A percentile compares a stretch with the other conserved stretches of the same genome.
These are phyloP conservation scores for Monosporozyma aquatica DNA, from an alignment of 805 yeast species.

Conservation along the genomic window DNA sequence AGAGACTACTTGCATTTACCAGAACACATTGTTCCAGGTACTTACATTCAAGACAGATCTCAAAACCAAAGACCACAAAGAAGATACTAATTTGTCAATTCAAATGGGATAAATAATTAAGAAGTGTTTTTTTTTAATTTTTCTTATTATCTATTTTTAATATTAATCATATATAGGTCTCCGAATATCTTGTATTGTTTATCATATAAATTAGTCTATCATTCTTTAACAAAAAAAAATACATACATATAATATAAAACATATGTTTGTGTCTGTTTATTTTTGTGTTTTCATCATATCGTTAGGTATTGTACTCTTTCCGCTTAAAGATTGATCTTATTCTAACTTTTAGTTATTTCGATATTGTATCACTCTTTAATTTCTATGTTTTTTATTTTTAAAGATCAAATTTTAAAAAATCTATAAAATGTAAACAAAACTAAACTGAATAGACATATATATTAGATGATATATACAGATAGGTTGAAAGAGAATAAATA, in stretches of 20 bases:
- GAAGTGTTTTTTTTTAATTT: too few species aligned
- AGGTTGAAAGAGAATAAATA: too few species aligned
- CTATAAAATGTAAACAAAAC: not conserved
- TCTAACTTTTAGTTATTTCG: not conserved
- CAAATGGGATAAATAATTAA: too few species aligned
- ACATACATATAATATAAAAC: not conserved
- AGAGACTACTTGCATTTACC: slow-evolving; percentile 98
- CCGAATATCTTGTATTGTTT: slow-evolving; percentile 5
- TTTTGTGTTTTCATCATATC: not conserved
- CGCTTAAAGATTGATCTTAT: too few species aligned
- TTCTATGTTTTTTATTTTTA: too few species aligned
- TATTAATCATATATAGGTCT: slow-evolving; percentile 12
- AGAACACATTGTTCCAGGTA: slow-evolving; percentile 96
- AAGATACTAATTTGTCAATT: slow-evolving; percentile 30
- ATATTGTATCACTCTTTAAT: not conserved
- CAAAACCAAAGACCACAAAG: slow-evolving; percentile 62
- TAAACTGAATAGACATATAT: too few species aligned
- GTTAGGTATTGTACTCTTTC: not conserved
- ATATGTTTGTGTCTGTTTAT: not conserved
- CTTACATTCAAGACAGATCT: slow-evolving; percentile 92
- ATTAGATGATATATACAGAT: too few species aligned
- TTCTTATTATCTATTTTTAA: too few species aligned
- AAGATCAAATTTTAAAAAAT: not conserved
- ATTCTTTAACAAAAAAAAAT: not conserved
- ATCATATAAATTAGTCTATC: not conserved